Evolutionary conservation across 495 filamentous ascomycete genomes (phyloP).

Genomic region (Lasiosphaeria hispida): DNA sequence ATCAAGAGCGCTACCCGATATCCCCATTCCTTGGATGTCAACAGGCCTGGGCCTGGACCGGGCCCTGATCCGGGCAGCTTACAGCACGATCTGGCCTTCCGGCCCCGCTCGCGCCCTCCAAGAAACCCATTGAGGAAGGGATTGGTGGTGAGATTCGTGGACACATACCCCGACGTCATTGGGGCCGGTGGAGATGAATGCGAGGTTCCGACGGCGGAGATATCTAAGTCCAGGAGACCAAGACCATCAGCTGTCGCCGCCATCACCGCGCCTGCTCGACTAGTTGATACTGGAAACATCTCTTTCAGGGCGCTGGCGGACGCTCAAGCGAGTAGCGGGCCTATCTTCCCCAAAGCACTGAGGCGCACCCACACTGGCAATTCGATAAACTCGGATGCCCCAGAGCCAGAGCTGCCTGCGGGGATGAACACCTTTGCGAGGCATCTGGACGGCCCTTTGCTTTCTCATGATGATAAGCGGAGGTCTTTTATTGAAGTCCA

Average conservation of each 20-base stretch:
- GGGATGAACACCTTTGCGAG: constrained; percentile 28
- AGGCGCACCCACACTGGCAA: constrained; percentile 52
- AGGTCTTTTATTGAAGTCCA: constrained; percentile 55
- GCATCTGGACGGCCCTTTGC: constrained; percentile 30
- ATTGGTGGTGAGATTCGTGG: constrained; percentile 67
- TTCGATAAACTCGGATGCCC: constrained; percentile 27
- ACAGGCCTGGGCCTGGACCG: constrained; percentile 15
- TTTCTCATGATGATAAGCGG: constrained; percentile 40
- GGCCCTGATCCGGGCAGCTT: background rate
- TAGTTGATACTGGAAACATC: constrained; percentile 17
- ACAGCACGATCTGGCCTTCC: constrained; percentile 31
- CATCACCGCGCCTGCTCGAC: constrained; percentile 23
- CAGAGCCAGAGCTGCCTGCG: constrained; percentile 28
- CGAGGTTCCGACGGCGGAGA: constrained; percentile 64
- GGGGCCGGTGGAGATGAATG: constrained; percentile 86
- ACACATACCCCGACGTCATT: constrained; percentile 69
- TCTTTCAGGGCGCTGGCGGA: constrained; percentile 23
- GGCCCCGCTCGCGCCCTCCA: constrained; percentile 34
- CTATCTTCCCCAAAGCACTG: constrained; percentile 38
- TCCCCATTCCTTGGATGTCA: constrained; percentile 39
- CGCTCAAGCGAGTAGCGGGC: constrained; percentile 22
- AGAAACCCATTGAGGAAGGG: constrained; percentile 48
- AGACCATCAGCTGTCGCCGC: constrained; percentile 35
- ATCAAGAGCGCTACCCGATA: constrained; percentile 45
- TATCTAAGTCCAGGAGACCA: constrained; percentile 53